Evolutionary conservation across 345 rosid genomes (phyloP).

Genomic region (Lagerstroemia speciosa): DNA sequence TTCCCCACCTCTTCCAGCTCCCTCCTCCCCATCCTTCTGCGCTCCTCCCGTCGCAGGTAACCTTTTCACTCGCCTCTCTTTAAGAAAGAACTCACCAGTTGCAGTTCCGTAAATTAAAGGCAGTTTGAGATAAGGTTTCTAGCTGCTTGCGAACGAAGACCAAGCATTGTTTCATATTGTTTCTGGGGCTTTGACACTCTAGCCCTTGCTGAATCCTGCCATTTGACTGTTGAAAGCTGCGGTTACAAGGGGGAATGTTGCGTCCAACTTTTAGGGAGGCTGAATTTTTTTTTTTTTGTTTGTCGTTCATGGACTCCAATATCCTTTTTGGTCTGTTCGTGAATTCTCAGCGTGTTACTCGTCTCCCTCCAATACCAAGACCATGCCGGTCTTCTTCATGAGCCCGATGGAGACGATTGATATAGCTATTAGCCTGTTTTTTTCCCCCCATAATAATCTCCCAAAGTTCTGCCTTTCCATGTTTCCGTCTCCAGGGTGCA

Average conservation of each 20-base stretch:
- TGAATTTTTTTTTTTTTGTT: not conserved
- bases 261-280: not conserved
- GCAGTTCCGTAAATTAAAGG: too few species aligned
- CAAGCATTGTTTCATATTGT: too few species aligned
- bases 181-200: too few species aligned
- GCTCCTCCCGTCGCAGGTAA: conserved; percentile 7
- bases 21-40: not conserved
- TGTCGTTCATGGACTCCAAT: not conserved
- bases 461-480: not conserved
- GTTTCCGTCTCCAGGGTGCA: conserved; percentile 21
- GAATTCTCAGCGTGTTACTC: too few species aligned
- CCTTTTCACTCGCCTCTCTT: not conserved
- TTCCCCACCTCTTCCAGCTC: conserved; percentile 1
- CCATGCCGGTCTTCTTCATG: too few species aligned
- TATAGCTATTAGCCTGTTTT: not conserved
- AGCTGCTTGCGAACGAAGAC: too few species aligned
- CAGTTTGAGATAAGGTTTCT: too few species aligned
- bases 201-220: too few species aligned
- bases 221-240: too few species aligned
- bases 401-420: not conserved
- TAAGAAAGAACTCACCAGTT: not conserved
- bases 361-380: too few species aligned
- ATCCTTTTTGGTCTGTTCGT: not conserved
- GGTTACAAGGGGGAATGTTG: not conserved
- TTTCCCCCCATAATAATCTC: not conserved